These are phyloP conservation scores for Auxenochlorella protothecoides DNA, from an alignment of 139 green algal species.

Conservation along the genomic window DNA sequence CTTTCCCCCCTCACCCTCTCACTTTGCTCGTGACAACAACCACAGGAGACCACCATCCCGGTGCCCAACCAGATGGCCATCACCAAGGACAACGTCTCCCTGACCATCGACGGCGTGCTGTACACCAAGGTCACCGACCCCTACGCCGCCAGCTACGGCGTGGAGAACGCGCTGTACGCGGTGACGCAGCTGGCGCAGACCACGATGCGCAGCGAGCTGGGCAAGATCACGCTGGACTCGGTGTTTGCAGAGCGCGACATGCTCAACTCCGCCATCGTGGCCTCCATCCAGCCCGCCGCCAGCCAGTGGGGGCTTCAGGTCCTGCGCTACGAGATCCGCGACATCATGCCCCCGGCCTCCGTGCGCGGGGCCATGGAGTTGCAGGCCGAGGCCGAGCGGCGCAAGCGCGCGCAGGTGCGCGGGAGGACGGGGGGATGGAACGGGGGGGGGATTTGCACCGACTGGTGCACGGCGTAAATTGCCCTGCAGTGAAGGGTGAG, in stretches of 20 bases:
- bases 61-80: conserved; percentile 88
- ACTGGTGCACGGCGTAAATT: too few relatives aligned
- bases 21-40: conserved; percentile 26
- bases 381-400: conserved; percentile 91
- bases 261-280: conserved; percentile 85
- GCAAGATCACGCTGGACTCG: conserved; percentile 95
- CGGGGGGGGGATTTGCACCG: too few relatives aligned
- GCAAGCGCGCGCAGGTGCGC: conserved; percentile 74
- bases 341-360: conserved; percentile 80
- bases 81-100: conserved; percentile 93
- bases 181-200: conserved; percentile 91
- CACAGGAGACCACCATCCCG: conserved; percentile 76
- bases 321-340: conserved; percentile 78
- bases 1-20: not conserved
- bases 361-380: conserved; percentile 87
- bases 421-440: conserved; percentile 42
- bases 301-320: conserved; percentile 84
- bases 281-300: conserved; percentile 46
- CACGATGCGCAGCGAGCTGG: conserved; percentile 91
- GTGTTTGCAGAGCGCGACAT: conserved; percentile 90
- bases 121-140: conserved; percentile 92
- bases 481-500: too few relatives aligned
- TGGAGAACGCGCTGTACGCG: conserved; percentile 87
- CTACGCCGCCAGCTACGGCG: conserved; percentile 77
- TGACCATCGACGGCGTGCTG: conserved; percentile 94